These are phyloP conservation scores for Agrocybe praecox DNA, from an alignment of 768 basidiomycete species.

Conservation along the genomic window DNA sequence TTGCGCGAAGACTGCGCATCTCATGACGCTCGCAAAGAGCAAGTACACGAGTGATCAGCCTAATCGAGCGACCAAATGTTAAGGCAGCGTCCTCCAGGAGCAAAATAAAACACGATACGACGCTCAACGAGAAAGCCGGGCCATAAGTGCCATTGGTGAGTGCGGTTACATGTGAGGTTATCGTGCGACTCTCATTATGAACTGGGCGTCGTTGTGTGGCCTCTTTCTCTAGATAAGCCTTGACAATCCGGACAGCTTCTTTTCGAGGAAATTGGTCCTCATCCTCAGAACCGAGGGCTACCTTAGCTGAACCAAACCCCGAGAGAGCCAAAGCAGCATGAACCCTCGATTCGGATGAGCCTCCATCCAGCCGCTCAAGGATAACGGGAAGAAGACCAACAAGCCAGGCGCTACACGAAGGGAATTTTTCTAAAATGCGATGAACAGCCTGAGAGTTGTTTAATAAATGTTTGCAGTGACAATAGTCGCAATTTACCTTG, in stretches of 20 bases:
- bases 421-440: conserved; percentile 39
- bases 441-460: conserved; percentile 31
- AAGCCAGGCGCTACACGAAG: conserved; percentile 52
- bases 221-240: conserved; percentile 27
- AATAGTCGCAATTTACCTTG: conserved; percentile 24
- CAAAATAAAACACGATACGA: conserved; percentile 13
- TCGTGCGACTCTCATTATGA: not conserved
- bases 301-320: conserved; percentile 51
- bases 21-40: conserved; percentile 6
- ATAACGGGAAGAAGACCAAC: conserved; percentile 46
- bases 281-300: conserved; percentile 13
- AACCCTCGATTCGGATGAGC: conserved; percentile 36
- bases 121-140: conserved; percentile 13
- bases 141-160: conserved; percentile 11
- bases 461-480: not conserved
- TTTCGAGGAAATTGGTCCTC: conserved; percentile 22
- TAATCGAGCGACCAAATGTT: conserved; percentile 11
- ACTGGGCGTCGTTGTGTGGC: conserved; percentile 4
- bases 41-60: conserved; percentile 13
- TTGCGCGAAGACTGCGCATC: not conserved
- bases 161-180: conserved; percentile 10
- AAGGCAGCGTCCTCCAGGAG: conserved; percentile 21
- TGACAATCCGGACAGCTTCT: conserved; percentile 25
- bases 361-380: conserved; percentile 30
- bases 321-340: conserved; percentile 61